phyloP scores from a whole-genome alignment of 2,329 filamentous ascomycete species.

The Alternaria sp. region DNA sequence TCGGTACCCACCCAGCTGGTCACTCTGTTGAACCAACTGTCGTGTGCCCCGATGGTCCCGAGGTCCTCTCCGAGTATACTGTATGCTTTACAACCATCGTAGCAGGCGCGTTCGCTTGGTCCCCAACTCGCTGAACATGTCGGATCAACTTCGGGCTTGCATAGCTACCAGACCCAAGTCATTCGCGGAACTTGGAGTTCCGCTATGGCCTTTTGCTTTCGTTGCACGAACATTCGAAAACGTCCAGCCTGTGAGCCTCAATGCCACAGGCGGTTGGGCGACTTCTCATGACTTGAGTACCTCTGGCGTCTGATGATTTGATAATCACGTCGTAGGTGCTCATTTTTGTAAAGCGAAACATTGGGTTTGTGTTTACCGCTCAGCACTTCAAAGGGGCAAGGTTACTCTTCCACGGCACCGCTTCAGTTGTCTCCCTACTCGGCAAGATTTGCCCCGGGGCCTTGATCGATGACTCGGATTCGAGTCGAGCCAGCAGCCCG shows the following conservation, averaged over 20 bases:
- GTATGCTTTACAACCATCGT: neutral
- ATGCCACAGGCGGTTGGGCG: neutral
- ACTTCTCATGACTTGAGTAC: neutral
- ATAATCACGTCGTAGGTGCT: neutral
- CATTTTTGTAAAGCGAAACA: neutral
- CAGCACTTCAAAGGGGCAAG: neutral
- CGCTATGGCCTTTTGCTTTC: neutral
- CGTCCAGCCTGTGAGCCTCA: neutral
- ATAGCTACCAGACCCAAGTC: neutral
- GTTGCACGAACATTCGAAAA: neutral
- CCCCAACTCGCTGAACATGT: neutral
- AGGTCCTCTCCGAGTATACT: neutral
- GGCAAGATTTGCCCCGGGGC: neutral
- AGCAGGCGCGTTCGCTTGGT: neutral
- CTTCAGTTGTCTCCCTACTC: neutral
- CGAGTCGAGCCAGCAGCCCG: constrained; percentile 26
- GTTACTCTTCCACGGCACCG: neutral
- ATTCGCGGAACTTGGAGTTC: neutral
- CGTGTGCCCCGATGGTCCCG: neutral
- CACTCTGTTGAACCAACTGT: neutral
- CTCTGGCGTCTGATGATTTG: neutral
- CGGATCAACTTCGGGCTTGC: neutral
- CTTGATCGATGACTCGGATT: constrained; percentile 33
- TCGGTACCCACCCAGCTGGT: neutral
- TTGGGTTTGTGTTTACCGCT: neutral